phyloP scores from a whole-genome alignment of 805 yeast species.

The Cyberlindnera subsufficiens region DNA sequence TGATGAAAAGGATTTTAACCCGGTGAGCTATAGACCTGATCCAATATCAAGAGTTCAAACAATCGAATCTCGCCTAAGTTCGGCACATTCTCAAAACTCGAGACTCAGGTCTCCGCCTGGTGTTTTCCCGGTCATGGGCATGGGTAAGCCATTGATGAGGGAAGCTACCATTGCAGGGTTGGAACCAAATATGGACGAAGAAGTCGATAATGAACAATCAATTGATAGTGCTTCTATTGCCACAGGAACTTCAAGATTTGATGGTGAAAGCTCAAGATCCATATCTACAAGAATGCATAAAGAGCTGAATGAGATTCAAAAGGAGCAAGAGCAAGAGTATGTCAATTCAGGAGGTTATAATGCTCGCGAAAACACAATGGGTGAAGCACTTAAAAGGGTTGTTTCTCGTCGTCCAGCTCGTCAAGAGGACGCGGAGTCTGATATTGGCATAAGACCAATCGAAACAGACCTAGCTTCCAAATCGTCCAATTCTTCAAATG shows the following conservation, averaged over 20 bases:
- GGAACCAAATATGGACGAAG: background rate
- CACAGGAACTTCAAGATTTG: background rate
- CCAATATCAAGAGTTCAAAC: constrained; percentile 4
- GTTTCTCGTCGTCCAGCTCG: constrained; percentile 5
- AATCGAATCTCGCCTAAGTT: constrained; percentile 1
- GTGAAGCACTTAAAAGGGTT: constrained; percentile 28
- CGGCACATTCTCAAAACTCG: constrained; percentile 1
- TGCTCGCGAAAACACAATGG: constrained; percentile 29
- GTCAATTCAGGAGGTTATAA: constrained; percentile 23
- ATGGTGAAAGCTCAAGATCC: constrained; percentile 1
- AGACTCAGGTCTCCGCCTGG: constrained; percentile 57
- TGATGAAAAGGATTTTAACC: constrained; percentile 7
- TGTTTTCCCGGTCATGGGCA: constrained; percentile 74
- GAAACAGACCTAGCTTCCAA: background rate
- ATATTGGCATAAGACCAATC: constrained; percentile 14
- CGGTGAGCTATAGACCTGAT: constrained; percentile 17
- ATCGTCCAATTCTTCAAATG: background rate
- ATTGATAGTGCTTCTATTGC: background rate
- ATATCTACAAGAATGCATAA: constrained; percentile 3
- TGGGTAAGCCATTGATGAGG: constrained; percentile 57
- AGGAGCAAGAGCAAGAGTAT: constrained; percentile 24
- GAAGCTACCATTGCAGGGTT: constrained; percentile 53
- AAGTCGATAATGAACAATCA: background rate
- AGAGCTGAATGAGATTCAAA: constrained; percentile 14
- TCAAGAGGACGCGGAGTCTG: constrained; percentile 12